Conservation (phyloP, 768 basidiomycete genomes). For the Ramaria rubella region DNA sequence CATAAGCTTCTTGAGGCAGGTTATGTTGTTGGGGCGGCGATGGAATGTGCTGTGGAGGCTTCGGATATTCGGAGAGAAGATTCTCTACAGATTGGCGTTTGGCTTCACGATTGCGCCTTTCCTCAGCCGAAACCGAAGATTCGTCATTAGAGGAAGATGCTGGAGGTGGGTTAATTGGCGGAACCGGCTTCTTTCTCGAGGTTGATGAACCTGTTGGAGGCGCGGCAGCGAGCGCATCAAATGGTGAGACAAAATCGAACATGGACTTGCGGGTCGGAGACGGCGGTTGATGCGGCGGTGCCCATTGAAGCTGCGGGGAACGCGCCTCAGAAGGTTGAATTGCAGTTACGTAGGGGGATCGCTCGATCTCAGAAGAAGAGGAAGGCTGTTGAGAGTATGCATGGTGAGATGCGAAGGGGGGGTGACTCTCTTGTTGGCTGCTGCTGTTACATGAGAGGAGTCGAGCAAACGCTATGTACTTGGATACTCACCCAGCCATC, state of each 20-base stretch:
- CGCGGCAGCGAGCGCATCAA: slow-evolving; percentile 60
- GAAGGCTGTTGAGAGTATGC: slow-evolving; percentile 20
- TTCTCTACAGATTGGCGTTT: slow-evolving; percentile 83
- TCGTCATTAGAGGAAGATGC: slow-evolving; percentile 19
- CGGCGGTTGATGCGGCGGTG: slow-evolving; percentile 32
- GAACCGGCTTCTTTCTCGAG: slow-evolving; percentile 65
- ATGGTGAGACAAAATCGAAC: slow-evolving; percentile 82
- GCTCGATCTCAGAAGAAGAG: slow-evolving; percentile 14
- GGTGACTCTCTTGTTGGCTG: slow-evolving; percentile 23
- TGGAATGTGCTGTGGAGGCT: slow-evolving; percentile 32
- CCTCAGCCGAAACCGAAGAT: slow-evolving; percentile 4
- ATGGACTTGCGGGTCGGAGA: slow-evolving; percentile 72
- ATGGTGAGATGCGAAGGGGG: slow-evolving; percentile 19
- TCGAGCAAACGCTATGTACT: slow-evolving; percentile 1
- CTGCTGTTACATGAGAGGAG: slow-evolving; percentile 6
- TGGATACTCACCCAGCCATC: slow-evolving; percentile 63
- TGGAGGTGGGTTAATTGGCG: slow-evolving; percentile 24
- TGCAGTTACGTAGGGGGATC: slow-evolving; percentile 15
- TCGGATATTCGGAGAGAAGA: slow-evolving; percentile 64
- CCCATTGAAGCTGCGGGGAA: slow-evolving; percentile 10
- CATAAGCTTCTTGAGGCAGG: slow-evolving; percentile 28
- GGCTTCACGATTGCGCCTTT: slow-evolving; percentile 34
- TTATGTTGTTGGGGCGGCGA: slow-evolving; percentile 32
- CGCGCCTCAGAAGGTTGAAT: slow-evolving; percentile 9
- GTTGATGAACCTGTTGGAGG: slow-evolving; percentile 14